A percentile compares a stretch with the other conserved stretches of the same genome.
Conservation (phyloP, 2,329 filamentous ascomycete species). For the Rasamsonia emersonii region DNA sequence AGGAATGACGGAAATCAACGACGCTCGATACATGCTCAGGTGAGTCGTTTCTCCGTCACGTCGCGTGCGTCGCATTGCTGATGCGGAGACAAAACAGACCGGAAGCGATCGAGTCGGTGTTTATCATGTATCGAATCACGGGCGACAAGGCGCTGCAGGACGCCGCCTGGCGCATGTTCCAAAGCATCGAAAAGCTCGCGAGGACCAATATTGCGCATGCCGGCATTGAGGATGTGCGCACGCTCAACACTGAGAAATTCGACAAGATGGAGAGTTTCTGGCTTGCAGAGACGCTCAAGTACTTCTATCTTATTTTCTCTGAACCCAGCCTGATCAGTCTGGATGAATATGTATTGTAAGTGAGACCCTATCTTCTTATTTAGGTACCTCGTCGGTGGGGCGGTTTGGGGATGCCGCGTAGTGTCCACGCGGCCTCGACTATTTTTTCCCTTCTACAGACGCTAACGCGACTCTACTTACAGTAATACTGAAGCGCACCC, state of each 20-base stretch:
- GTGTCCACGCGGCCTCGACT: neutral
- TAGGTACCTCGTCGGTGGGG: neutral
- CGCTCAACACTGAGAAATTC: slow-evolving; percentile 16
- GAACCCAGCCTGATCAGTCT: slow-evolving; percentile 31
- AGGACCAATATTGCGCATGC: slow-evolving; percentile 37
- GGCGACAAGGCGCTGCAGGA: slow-evolving; percentile 42
- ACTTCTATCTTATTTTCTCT: slow-evolving; percentile 38
- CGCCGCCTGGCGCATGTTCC: slow-evolving; percentile 43
- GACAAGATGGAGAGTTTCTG: slow-evolving; percentile 40
- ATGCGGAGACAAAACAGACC: slow-evolving; percentile 22
- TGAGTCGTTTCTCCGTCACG: slow-evolving; percentile 2
- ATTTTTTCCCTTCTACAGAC: neutral
- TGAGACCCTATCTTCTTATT: slow-evolving; percentile 4
- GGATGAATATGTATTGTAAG: slow-evolving; percentile 37
- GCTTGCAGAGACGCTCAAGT: slow-evolving; percentile 39
- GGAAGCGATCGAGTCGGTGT: slow-evolving; percentile 55
- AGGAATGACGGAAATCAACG: slow-evolving; percentile 7
- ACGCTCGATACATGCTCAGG: slow-evolving; percentile 10
- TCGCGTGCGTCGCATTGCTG: neutral
- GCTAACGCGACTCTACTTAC: neutral
- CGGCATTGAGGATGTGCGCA: slow-evolving; percentile 34
- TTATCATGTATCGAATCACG: slow-evolving; percentile 52
- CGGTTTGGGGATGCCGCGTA: neutral
- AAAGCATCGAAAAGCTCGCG: slow-evolving; percentile 36
- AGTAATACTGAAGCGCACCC: slow-evolving; percentile 11